Base-by-base conservation (phyloP, 257 asterid genomes). In the Fraxinus cuspidata region DNA sequence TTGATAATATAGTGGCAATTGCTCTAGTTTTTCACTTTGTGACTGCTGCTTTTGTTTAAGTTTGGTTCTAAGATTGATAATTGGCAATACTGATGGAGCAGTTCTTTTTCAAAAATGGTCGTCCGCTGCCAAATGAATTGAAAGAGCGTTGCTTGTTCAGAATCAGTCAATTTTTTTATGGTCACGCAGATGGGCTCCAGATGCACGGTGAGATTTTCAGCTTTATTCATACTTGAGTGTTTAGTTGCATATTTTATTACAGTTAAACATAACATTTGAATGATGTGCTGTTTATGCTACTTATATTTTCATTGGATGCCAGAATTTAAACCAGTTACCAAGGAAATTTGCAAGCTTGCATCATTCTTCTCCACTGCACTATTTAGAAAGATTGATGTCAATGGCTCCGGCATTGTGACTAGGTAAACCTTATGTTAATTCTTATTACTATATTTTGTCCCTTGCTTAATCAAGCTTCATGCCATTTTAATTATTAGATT, bases 331-430 rank as follows among this genome's bases (percentile, higher is more conserved):
- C 96, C 90, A 23, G 91, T 96, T 79, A 93, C 97, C 1, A 92
- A 93, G 85, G 99, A 96, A 82, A 87, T 96, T 28, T 96, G 99
- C 92, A 96, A 96, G 96, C 97, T 96, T 34, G 98, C 99, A 1
- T 93, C 99, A 34, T 96, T 96, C 94, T 93, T 93, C 86, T 96
- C 99, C 63, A 51, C 91, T 69, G 88, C 84, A 37, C 92, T 96
- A 79, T 96, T 96, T 82, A 88, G 86, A 83, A 93, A 87, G 88
- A 96, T 93, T n/a, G 99, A 96, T 77, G 84, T 84, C 40, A 88
- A 84, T 79, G 75, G 87, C 77, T 84, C 88, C 66, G 97, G 99
- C 70, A 76, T 86, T 58, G 89, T 96, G 66, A 92, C 98, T 86
- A 91, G 97, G 99, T 96, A 88, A 71, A 72, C 74, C 53, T 69